Evolutionary conservation across 2,329 filamentous ascomycete species (phyloP).

Genomic region (Tolypocladium inflatum): DNA sequence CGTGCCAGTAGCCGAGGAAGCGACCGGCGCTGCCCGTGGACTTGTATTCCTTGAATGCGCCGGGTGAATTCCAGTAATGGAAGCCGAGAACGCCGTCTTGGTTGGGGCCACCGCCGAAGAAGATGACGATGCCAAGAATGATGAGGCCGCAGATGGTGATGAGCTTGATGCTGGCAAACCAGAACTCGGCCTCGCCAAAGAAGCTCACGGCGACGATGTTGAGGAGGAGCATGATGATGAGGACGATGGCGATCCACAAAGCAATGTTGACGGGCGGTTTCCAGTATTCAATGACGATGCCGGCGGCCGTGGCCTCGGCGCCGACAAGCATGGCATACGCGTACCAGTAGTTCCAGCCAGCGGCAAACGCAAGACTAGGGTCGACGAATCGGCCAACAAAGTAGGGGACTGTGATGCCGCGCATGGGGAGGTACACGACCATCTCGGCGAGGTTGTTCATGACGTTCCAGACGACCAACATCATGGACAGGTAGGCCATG

Average conservation of each 20-base stretch:
- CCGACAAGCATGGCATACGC: constrained; percentile 49
- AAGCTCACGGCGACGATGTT: constrained; percentile 48
- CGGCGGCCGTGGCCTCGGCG: constrained; percentile 47
- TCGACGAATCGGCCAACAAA: constrained; percentile 47
- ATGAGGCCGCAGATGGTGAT: constrained; percentile 49
- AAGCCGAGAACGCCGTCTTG: constrained; percentile 37
- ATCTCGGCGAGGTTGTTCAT: constrained; percentile 49
- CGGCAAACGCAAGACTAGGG: constrained; percentile 44
- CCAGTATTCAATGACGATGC: constrained; percentile 54
- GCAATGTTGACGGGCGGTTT: constrained; percentile 37
- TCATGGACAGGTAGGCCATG: constrained; percentile 56
- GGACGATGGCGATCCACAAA: constrained; percentile 51
- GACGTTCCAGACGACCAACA: constrained; percentile 41
- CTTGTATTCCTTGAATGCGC: constrained; percentile 39
- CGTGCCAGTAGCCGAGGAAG: constrained; percentile 51
- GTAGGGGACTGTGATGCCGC: constrained; percentile 47
- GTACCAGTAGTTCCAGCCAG: constrained; percentile 55
- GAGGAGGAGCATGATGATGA: constrained; percentile 41
- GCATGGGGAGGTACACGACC: constrained; percentile 43
- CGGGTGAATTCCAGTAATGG: constrained; percentile 26
- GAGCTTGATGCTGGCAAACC: constrained; percentile 52
- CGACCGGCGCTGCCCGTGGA: constrained; percentile 34
- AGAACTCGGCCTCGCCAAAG: constrained; percentile 54
- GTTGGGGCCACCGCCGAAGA: constrained; percentile 44
- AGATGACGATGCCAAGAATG: constrained; percentile 44